A percentile compares a stretch with the other conserved stretches of the same genome.
Conservation (phyloP, 176 grass and related monocot species). For the Avena atlantica region DNA sequence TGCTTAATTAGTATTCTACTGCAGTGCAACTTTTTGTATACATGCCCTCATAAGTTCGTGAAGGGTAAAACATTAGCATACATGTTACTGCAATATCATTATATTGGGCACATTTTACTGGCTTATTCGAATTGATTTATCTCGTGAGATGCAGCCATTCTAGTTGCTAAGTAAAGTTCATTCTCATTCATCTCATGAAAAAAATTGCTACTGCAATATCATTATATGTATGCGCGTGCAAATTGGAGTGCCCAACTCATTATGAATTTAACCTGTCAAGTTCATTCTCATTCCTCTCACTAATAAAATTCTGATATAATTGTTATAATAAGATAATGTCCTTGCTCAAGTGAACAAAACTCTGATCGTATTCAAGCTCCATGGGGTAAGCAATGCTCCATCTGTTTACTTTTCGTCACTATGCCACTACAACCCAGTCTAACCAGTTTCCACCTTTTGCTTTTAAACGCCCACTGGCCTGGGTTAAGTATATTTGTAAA, state of each 20-base stretch:
- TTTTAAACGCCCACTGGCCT: neutral
- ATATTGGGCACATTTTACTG: neutral
- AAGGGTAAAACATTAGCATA: neutral
- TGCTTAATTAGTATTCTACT: neutral
- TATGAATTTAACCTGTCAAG: conserved; percentile 22
- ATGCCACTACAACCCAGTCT: neutral
- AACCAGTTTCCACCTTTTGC: neutral
- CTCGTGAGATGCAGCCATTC: neutral
- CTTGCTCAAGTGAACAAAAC: neutral
- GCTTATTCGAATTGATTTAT: neutral
- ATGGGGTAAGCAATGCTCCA: neutral
- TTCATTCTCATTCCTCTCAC: neutral
- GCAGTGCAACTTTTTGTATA: neutral
- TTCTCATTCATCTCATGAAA: neutral
- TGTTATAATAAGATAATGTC: neutral
- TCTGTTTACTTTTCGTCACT: conserved; percentile 6
- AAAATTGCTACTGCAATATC: too few relatives aligned
- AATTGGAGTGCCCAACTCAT: neutral
- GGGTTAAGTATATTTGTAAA: neutral
- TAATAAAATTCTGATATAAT: neutral
- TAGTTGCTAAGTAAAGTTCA: neutral
- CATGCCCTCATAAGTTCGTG: neutral
- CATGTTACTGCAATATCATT: neutral
- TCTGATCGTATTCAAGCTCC: neutral
- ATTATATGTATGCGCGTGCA: neutral